phyloP scores from a whole-genome alignment of 257 asterid genomes.

The Solanum lycopersicoides region DNA sequence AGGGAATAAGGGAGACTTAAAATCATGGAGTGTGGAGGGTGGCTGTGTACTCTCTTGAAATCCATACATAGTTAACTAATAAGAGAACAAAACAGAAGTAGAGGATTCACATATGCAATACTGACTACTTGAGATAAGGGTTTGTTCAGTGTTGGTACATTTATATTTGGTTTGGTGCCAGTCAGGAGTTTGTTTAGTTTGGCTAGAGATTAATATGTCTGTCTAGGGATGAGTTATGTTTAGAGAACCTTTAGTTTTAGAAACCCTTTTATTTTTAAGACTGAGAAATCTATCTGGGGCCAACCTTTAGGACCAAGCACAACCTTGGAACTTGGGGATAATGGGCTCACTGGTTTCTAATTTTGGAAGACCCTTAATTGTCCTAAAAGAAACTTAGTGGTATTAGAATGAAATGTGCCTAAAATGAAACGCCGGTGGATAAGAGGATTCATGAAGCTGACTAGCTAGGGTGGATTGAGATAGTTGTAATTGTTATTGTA shows the following conservation, averaged over 20 bases:
- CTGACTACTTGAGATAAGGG: background rate
- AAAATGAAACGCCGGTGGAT: background rate
- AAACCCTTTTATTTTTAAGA: background rate
- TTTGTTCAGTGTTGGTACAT: background rate
- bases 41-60: background rate
- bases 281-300: background rate
- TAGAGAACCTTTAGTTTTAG: background rate
- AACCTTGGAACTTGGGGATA: background rate
- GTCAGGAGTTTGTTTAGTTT: background rate
- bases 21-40: background rate
- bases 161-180: background rate
- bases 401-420: background rate
- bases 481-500: background rate
- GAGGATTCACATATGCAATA: background rate
- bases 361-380: background rate
- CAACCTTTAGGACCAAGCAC: background rate
- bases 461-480: background rate
- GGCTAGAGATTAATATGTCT: background rate
- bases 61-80: background rate
- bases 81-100: background rate
- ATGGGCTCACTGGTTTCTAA: background rate
- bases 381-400: background rate
- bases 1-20: background rate
- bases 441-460: background rate
- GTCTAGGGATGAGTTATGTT: background rate